Evolutionary conservation across 2,329 filamentous ascomycete species (phyloP).

Genomic region (Xylariaceae sp.): DNA sequence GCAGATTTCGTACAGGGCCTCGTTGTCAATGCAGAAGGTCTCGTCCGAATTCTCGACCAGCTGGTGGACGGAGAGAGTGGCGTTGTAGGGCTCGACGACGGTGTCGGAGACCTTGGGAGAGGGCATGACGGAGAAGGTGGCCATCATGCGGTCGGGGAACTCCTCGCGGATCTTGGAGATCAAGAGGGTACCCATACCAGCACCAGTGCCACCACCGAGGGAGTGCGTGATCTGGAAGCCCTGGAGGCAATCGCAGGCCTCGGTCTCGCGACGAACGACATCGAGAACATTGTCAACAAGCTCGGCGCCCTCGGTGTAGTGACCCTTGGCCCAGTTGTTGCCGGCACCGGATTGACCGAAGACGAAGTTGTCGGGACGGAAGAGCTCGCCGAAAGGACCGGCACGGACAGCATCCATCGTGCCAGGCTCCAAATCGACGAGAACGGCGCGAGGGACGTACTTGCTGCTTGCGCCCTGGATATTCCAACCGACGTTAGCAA

Average conservation of each 20-base stretch:
- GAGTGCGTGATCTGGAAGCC: slow-evolving; percentile 99
- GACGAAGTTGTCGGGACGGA: slow-evolving; percentile 99
- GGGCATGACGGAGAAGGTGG: slow-evolving; percentile 97
- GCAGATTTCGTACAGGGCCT: slow-evolving; percentile 99
- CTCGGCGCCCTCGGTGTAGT: slow-evolving; percentile 99
- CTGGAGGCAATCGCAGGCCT: slow-evolving; percentile 98
- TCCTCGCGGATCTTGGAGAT: slow-evolving; percentile 99
- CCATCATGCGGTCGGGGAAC: slow-evolving; percentile 99
- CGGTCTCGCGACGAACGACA: slow-evolving; percentile 96
- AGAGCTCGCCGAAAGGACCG: slow-evolving; percentile 96
- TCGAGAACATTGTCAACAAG: slow-evolving; percentile 97
- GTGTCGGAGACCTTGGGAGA: slow-evolving; percentile 99
- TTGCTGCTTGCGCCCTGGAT: slow-evolving; percentile 88
- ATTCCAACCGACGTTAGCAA: slow-evolving; percentile 1
- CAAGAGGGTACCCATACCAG: slow-evolving; percentile 98
- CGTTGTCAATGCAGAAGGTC: slow-evolving; percentile 99
- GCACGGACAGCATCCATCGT: slow-evolving; percentile 99
- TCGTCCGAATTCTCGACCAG: slow-evolving; percentile 99
- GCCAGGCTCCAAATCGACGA: slow-evolving; percentile 98
- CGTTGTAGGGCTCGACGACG: slow-evolving; percentile 99
- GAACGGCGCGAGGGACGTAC: slow-evolving; percentile 97
- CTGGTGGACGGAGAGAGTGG: slow-evolving; percentile 97
- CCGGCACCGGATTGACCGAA: slow-evolving; percentile 99
- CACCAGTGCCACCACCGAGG: slow-evolving; percentile 99
- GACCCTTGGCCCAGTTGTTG: slow-evolving; percentile 99